Base-by-base conservation (phyloP, 1,284 basidiomycete species). In the Microbotryum violaceum region DNA sequence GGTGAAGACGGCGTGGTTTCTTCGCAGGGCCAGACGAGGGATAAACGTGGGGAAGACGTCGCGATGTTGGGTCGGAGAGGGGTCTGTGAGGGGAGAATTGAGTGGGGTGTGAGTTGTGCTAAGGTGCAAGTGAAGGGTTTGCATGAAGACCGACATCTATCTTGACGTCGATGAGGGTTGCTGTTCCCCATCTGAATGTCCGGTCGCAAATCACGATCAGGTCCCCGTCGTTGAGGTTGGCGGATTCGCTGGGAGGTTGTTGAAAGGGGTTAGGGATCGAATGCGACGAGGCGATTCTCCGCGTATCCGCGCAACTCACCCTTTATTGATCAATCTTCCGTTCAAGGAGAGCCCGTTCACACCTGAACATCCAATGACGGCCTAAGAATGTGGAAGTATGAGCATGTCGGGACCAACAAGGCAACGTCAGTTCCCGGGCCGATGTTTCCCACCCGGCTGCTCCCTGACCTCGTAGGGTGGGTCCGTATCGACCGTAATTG, bases 191-290 rank as follows among this genome's bases (percentile, higher is more conserved):
- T 10, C 23, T 27, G 29, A 48, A 56, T 29, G 37, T 33, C 4
- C 54, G 54, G 2, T 49, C 54, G 54, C 54, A 56, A 47, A 56
- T 56, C 46, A 48, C 21, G 47, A 56, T 42, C 31, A 23, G n/a
- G 46, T 56, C 54, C 29, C 29, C 29, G 31, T 56, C n/a, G 14
- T 48, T 16, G 27, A 56, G 47, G 27, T 29, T 12, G 18, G 31
- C 42, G 10, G 37, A 42, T 42, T 42, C 37, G 37, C 37, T 42
- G 16, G 12, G 37, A 42, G 12, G 12, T 42, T 14, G 12, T 42
- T 42, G 12, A 42, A 16, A 42, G 12, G 12, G 37, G 37, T 14
- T 18, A 42, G 12, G 37, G 37, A 6, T 42, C 12, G 37, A 18
- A 42, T 0, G 37, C 14, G 37, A 42, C 37, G 37, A 42, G 37